Conservation (phyloP, 1,139 yeast genomes). For the Scheffersomyces segobiensis region DNA sequence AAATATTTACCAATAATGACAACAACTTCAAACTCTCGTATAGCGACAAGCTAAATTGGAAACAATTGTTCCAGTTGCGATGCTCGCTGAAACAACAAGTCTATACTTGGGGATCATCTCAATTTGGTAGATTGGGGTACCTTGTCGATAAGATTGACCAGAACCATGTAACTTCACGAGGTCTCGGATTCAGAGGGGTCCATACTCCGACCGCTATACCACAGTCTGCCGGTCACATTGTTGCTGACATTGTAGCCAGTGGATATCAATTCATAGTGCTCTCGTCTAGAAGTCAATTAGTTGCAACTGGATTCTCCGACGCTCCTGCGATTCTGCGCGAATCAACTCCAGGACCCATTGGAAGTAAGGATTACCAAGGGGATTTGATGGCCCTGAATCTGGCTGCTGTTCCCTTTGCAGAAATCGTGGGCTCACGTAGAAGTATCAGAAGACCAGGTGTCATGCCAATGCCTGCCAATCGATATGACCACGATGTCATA, state of each 20-base stretch:
- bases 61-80: slow-evolving; percentile 47
- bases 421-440: slow-evolving; percentile 15
- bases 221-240: slow-evolving; percentile 33
- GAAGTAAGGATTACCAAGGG: slow-evolving; percentile 14
- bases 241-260: slow-evolving; percentile 61
- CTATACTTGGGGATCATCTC: slow-evolving; percentile 64
- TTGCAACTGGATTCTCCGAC: background rate
- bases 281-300: background rate
- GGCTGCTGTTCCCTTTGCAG: slow-evolving; percentile 8
- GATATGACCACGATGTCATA: slow-evolving; percentile 8
- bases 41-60: slow-evolving; percentile 47
- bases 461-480: slow-evolving; percentile 3
- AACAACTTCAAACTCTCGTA: slow-evolving; percentile 15
- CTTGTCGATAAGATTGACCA: slow-evolving; percentile 28
- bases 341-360: slow-evolving; percentile 23
- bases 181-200: slow-evolving; percentile 24
- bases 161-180: slow-evolving; percentile 21
- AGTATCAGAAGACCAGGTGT: slow-evolving; percentile 11
- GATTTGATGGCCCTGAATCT: background rate
- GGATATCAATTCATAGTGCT: slow-evolving; percentile 42
- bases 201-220: slow-evolving; percentile 41
- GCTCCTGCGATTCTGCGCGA: background rate
- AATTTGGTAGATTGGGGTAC: slow-evolving; percentile 61
- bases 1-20: slow-evolving; percentile 48
- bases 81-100: slow-evolving; percentile 39